Percentiles rank a stretch among this genome's conserved stretches.
These are phyloP conservation scores for Schoenoplectus tabernaemontani DNA, from an alignment of 202 grass and related monocot species.

Conservation along the genomic window DNA sequence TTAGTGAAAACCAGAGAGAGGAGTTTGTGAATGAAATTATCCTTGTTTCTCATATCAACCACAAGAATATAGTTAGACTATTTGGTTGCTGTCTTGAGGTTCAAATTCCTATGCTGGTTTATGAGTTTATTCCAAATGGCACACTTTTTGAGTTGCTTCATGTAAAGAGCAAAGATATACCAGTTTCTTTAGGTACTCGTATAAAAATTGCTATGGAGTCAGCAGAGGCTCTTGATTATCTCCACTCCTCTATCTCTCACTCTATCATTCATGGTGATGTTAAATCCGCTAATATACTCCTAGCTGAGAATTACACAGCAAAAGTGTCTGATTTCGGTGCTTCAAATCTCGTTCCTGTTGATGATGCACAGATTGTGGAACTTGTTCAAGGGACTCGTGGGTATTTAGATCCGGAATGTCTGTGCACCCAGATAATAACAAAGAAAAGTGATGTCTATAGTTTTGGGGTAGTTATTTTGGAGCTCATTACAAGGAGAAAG, in stretches of 20 bases:
- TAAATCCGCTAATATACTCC: slow-evolving; percentile 49
- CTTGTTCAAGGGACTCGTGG: slow-evolving; percentile 37
- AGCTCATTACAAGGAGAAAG: slow-evolving; percentile 41
- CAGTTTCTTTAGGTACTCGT: slow-evolving; percentile 33
- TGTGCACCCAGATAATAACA: slow-evolving; percentile 28
- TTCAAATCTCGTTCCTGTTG: slow-evolving; percentile 32
- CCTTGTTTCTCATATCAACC: slow-evolving; percentile 58
- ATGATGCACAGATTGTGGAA: slow-evolving; percentile 25
- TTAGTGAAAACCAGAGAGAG: slow-evolving; percentile 23
- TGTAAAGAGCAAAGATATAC: neutral
- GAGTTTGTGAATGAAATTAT: slow-evolving; percentile 71
- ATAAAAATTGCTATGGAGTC: slow-evolving; percentile 41
- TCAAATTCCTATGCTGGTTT: slow-evolving; percentile 51
- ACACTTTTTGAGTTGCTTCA: slow-evolving; percentile 52
- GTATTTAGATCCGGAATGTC: slow-evolving; percentile 41
- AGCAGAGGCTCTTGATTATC: slow-evolving; percentile 42
- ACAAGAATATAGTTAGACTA: slow-evolving; percentile 44
- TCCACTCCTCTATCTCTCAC: slow-evolving; percentile 41
- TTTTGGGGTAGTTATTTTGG: slow-evolving; percentile 37
- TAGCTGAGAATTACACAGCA: slow-evolving; percentile 24
- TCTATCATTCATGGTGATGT: slow-evolving; percentile 53
- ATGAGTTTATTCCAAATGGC: slow-evolving; percentile 52
- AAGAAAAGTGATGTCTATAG: slow-evolving; percentile 53
- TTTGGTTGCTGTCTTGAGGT: slow-evolving; percentile 52
- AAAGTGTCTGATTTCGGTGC: slow-evolving; percentile 55